These are phyloP conservation scores for Arthrinium puccinioides DNA, from an alignment of 2,329 filamentous ascomycete genomes.

Conservation along the genomic window DNA sequence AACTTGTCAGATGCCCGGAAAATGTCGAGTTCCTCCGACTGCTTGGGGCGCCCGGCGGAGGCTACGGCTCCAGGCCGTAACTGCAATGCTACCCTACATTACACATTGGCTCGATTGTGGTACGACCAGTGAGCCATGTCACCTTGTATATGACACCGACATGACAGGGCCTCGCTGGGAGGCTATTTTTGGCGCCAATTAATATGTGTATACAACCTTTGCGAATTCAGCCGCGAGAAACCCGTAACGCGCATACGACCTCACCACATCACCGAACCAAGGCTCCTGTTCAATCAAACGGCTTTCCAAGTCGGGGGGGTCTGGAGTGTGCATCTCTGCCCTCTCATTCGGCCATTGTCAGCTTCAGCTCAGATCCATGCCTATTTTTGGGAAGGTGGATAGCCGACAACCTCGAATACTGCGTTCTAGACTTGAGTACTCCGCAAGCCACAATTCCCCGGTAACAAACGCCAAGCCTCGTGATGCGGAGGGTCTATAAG, in stretches of 20 bases:
- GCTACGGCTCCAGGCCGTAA: too few relatives aligned
- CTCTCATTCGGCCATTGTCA: too few relatives aligned
- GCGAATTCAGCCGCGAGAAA: constrained; percentile 2
- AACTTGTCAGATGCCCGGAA: too few relatives aligned
- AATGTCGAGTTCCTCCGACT: too few relatives aligned
- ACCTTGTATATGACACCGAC: neutral
- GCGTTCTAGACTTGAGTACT: neutral
- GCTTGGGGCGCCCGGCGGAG: too few relatives aligned
- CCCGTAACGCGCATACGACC: neutral
- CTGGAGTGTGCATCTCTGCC: too few relatives aligned
- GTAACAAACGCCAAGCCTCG: neutral
- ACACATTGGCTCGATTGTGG: too few relatives aligned
- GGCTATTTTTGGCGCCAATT: constrained; percentile 1
- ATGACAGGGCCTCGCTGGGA: neutral
- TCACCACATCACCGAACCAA: neutral
- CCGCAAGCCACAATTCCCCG: neutral
- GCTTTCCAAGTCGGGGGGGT: too few relatives aligned
- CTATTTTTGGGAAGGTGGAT: neutral
- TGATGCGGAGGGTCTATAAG: neutral
- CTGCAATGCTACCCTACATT: too few relatives aligned
- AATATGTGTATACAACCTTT: constrained; percentile 2
- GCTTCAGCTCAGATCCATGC: too few relatives aligned
- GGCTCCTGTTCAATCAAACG: too few relatives aligned
- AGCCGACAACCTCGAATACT: neutral
- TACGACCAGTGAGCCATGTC: too few relatives aligned